Conservation (phyloP, 2,329 filamentous ascomycete genomes). For the Paecilomyces sp. region DNA sequence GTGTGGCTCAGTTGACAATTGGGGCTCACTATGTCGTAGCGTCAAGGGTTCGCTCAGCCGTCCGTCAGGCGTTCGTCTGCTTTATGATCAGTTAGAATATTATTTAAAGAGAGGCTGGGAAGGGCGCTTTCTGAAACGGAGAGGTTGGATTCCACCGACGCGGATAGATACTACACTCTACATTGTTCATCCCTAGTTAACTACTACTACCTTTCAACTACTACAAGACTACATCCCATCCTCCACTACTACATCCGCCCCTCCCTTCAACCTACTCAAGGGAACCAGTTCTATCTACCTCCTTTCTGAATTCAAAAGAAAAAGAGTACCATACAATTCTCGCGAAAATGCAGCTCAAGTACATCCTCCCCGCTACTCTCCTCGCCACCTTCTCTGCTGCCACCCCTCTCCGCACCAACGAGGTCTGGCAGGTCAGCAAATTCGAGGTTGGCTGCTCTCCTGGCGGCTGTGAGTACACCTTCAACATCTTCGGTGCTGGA, state of each 20-base stretch:
- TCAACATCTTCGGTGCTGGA: conserved; percentile 20
- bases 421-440: conserved; percentile 21
- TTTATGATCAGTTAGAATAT: neutral
- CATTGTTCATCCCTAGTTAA: neutral
- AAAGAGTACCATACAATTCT: neutral
- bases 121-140: neutral
- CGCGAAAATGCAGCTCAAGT: conserved; percentile 7
- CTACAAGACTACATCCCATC: neutral
- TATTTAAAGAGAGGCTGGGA: neutral
- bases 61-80: neutral
- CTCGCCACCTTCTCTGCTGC: conserved; percentile 17
- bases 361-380: conserved; percentile 15
- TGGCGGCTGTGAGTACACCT: conserved; percentile 24
- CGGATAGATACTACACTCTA: neutral
- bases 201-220: neutral
- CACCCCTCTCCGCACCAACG: conserved; percentile 7
- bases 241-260: neutral
- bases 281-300: neutral
- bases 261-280: neutral
- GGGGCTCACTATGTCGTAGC: neutral
- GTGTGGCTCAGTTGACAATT: neutral
- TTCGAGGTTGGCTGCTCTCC: conserved; percentile 25
- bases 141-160: neutral
- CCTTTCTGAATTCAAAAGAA: neutral
- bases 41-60: neutral